These are phyloP conservation scores for Cucurbita maxima DNA, from an alignment of 306 rosid species.

Conservation along the genomic window DNA sequence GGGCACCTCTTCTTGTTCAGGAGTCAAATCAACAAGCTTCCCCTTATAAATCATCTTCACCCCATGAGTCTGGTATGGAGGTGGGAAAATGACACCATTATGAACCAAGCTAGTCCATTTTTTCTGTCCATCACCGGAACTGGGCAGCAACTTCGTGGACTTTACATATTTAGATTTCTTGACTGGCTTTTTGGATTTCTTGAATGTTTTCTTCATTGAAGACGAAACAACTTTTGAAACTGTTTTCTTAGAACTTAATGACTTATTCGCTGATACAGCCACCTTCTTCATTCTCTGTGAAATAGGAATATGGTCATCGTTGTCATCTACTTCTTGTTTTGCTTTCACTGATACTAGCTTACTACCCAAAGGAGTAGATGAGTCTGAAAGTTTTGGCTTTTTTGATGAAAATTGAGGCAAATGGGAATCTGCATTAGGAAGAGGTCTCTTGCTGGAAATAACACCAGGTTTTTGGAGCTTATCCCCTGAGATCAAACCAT, in stretches of 20 bases:
- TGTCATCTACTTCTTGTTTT: conserved; percentile 24
- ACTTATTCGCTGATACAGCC: conserved; percentile 11
- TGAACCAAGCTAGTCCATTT: conserved; percentile 89
- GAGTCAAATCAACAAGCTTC: conserved; percentile 62
- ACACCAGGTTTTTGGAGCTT: conserved; percentile 14
- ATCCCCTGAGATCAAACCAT: conserved; percentile 25
- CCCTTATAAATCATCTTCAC: conserved; percentile 69
- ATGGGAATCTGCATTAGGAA: conserved; percentile 15
- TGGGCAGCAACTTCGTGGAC: conserved; percentile 56
- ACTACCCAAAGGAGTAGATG: conserved; percentile 16
- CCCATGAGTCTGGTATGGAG: conserved; percentile 64
- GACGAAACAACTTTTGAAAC: conserved; percentile 17
- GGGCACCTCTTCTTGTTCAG: conserved; percentile 81
- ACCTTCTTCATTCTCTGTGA: conserved; percentile 31
- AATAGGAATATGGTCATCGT: conserved; percentile 30
- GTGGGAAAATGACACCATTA: conserved; percentile 96
- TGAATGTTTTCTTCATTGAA: conserved; percentile 24
- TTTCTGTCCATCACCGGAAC: conserved; percentile 92
- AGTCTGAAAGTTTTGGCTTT: conserved; percentile 22
- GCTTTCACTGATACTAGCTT: conserved; percentile 19
- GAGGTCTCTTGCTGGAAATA: conserved; percentile 30
- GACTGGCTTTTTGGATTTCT: conserved; percentile 17
- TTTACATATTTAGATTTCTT: conserved; percentile 58
- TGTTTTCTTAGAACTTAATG: conserved; percentile 11
- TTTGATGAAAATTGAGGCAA: conserved; percentile 20